Base-by-base conservation (phyloP, 2,329 filamentous ascomycete species). In the Alternaria brassicae region DNA sequence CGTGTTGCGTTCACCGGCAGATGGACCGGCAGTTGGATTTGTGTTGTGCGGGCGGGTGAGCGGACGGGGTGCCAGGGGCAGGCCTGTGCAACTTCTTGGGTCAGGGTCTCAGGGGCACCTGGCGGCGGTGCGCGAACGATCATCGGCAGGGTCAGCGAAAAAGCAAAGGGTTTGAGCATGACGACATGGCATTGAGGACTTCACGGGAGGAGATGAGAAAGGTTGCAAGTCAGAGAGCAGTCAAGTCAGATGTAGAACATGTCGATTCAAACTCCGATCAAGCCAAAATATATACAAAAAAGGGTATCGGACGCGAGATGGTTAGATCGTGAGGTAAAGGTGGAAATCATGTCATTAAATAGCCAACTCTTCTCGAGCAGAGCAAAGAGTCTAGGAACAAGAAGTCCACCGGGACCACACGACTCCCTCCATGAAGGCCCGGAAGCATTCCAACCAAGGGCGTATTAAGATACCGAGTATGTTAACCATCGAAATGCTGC, bases 321-420 rank as follows among this genome's bases (percentile, higher is more conserved):
- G 15, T 39, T 30, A 36, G 21, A 13, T 10, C 44, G 19, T 36
- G 21, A n/a, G 28, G 41, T 67, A 70, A 62, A 59, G 63, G 69
- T 68, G 66, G 60, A 71, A 73, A 68, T 63, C 71, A 71, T 72
- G 73, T 76, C 50, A 73, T 73, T 75, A 64, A 53, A 48, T 71
- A 68, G 53, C 58, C 66, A 58, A 74, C 67, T 72, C 69, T 65
- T 66, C 58, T 64, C 60, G 40, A 47, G 41, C 60, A 36, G 58
- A 60, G 54, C 59, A 56, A 53, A 64, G 70, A 72, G 63, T 71
- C 67, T 72, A 71, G 60, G 72, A 74, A 76, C 73, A 77, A 69
- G 69, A 61, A 68, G 36, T 56, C 68, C 68, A 69, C 70, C 60
- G n/a, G 70, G 70, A 75, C 73, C 73, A 76, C 73, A 77, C 73